phyloP scores from a whole-genome alignment of 1,284 basidiomycete genomes.

The Cutaneotrichosporon spelunceum region DNA sequence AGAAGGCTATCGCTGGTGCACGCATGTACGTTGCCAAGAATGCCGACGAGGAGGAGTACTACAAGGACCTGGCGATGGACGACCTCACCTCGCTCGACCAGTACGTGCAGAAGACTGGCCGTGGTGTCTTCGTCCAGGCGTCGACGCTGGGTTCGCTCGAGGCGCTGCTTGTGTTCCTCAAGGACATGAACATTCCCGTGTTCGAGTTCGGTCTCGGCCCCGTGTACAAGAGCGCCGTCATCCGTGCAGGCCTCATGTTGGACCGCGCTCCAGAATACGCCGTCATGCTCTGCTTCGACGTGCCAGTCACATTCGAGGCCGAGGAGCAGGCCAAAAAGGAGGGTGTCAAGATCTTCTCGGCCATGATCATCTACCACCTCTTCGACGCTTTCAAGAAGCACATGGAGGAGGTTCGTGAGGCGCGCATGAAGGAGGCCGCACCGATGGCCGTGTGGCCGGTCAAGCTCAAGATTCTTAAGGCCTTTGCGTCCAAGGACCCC shows the following conservation, averaged over 20 bases:
- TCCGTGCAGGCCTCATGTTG: conserved; percentile 89
- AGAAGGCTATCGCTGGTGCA: conserved; percentile 99
- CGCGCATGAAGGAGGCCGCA: conserved; percentile 87
- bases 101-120: conserved; percentile 90
- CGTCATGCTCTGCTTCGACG: conserved; percentile 95
- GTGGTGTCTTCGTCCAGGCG: conserved; percentile 96
- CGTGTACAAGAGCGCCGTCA: conserved; percentile 93
- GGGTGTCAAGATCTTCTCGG: conserved; percentile 87
- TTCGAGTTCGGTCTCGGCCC: conserved; percentile 98
- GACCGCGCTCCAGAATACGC: conserved; percentile 95
- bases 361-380: conserved; percentile 89
- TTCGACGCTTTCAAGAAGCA: conserved; percentile 98
- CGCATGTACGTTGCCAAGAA: conserved; percentile 85
- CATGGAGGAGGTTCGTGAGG: conserved; percentile 86
- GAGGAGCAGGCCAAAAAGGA: conserved; percentile 88
- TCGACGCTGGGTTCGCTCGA: conserved; percentile 97
- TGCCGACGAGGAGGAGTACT: conserved; percentile 92
- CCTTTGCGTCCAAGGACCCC: conserved; percentile 94
- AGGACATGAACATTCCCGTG: conserved; percentile 92
- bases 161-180: conserved; percentile 93
- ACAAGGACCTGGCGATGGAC: conserved; percentile 94
- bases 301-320: conserved; percentile 80
- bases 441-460: conserved; percentile 97
- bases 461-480: conserved; percentile 84
- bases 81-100: conserved; percentile 87